phyloP scores from a whole-genome alignment of 169 alveolate genomes.

The Cyclospora cayetanensis region DNA sequence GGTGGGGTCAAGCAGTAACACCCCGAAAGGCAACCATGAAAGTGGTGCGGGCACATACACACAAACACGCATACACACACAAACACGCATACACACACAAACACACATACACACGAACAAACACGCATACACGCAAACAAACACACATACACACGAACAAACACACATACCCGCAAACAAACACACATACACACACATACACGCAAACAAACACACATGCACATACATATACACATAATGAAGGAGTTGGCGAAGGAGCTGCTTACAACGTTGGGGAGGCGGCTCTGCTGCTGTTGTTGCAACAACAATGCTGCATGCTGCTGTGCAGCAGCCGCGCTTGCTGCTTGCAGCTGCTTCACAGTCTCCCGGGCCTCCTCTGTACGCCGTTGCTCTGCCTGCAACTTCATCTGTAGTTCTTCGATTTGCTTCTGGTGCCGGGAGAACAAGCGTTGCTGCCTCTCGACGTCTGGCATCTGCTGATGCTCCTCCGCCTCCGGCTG shows the following conservation, averaged over 20 bases:
- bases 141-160: background rate
- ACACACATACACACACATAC: background rate
- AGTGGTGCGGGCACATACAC: background rate
- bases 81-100: background rate
- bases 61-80: background rate
- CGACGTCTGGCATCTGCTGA: too few relatives aligned
- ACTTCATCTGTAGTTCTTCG: background rate
- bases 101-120: background rate
- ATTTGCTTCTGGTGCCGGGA: background rate
- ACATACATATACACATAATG: background rate
- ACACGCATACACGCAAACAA: background rate
- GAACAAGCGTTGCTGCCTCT: background rate
- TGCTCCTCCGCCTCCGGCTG: slow-evolving; percentile 26
- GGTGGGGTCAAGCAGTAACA: too few relatives aligned
- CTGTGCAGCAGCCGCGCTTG: slow-evolving; percentile 41
- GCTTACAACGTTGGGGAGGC: background rate
- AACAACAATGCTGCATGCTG: background rate
- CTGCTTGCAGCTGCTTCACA: background rate
- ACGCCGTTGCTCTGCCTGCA: slow-evolving; percentile 13
- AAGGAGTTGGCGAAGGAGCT: background rate
- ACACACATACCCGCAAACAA: background rate
- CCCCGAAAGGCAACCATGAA: background rate
- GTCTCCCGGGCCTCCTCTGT: background rate
- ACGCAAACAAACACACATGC: background rate
- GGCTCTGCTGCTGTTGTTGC: slow-evolving; percentile 26